Percentiles rank a stretch among this genome's conserved stretches.
phyloP scores from a whole-genome alignment of 1,139 yeast genomes.

The Blastobotrys aristatus region DNA sequence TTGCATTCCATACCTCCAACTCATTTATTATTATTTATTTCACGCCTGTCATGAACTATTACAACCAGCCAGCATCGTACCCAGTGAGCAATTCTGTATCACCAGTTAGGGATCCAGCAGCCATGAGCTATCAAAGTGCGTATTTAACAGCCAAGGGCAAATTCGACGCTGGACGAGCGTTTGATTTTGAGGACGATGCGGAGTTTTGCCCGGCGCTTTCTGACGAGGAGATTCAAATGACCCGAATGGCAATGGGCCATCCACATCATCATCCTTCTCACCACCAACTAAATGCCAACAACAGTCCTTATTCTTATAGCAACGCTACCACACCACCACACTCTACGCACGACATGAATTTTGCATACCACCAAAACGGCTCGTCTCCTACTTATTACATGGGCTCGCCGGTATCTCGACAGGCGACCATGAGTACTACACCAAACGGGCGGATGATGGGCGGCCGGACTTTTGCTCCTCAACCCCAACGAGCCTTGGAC shows the following conservation, averaged over 20 bases:
- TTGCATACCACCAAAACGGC: background rate
- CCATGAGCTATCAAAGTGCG: background rate
- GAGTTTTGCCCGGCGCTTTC: conserved; percentile 55
- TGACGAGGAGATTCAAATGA: conserved; percentile 27
- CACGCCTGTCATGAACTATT: conserved; percentile 6
- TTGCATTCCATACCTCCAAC: too few species aligned
- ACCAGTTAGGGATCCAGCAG: conserved; percentile 6
- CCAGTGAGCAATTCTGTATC: conserved; percentile 6
- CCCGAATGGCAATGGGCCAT: conserved; percentile 11
- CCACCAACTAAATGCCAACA: background rate
- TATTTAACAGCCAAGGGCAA: conserved; percentile 21
- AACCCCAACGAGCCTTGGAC: conserved; percentile 50
- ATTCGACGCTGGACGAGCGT: conserved; percentile 56
- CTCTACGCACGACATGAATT: conserved; percentile 2
- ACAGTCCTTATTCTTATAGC: conserved; percentile 7
- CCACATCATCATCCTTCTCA: background rate
- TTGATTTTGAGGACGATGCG: conserved; percentile 59
- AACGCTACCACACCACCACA: conserved; percentile 20
- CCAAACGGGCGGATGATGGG: background rate
- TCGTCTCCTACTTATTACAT: conserved; percentile 16
- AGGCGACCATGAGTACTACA: background rate
- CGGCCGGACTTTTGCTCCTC: background rate
- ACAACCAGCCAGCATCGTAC: conserved; percentile 6
- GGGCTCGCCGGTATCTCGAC: conserved; percentile 19
- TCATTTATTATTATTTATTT: too few species aligned